Evolutionary conservation across 208 protist genomes (phyloP), one percentile per base, ranked within the genome.

Genomic region (Wallacemonas sp.): DNA sequence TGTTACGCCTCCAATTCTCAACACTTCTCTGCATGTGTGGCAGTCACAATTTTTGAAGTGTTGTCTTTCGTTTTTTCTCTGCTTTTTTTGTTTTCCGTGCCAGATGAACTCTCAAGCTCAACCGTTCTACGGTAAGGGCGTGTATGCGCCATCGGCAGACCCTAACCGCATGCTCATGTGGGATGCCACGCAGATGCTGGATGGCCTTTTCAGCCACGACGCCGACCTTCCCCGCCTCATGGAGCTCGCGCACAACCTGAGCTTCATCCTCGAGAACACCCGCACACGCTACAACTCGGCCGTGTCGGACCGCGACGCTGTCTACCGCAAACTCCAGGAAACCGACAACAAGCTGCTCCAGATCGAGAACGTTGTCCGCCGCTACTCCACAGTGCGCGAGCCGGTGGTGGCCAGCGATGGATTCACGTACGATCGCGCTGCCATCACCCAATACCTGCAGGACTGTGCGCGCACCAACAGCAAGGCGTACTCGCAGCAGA

Each of bases 321-420:
- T 68, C 19, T 72, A 85, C 34, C 64, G 63, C 17, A 78, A 76
- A 24, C 78, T 96, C 29, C 56, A 85, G 60, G 72, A 78, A 6
- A 75, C 74, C 4, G 76, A 92, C 46, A 66, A 74, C 36, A 81
- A 78, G 61, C 72, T 96, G 11, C 74, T 65, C 23, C 73, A 87
- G 52, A 78, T 92, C 11, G 80, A 90, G 68, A 73, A 79, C 26
- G 60, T 90, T 32, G 83, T 93, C 47, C 73, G 68, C 49, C 85
- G 87, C 54, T 96, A 84, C 64, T 82, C 77, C 19, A 61, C 71
- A 16, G 85, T 90, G 44, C 75, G 76, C 43, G 87, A 96, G 16
- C 90, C 87, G 0, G 87, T 96, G 3, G 81, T 96, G 14, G 90
- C 90, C 39, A 93, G 87, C 46, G 90, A 96, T 61, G 90, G 90